Evolutionary conservation across 1,139 yeast species (phyloP).

Genomic region (Magnusiomyces tetraspermus): DNA sequence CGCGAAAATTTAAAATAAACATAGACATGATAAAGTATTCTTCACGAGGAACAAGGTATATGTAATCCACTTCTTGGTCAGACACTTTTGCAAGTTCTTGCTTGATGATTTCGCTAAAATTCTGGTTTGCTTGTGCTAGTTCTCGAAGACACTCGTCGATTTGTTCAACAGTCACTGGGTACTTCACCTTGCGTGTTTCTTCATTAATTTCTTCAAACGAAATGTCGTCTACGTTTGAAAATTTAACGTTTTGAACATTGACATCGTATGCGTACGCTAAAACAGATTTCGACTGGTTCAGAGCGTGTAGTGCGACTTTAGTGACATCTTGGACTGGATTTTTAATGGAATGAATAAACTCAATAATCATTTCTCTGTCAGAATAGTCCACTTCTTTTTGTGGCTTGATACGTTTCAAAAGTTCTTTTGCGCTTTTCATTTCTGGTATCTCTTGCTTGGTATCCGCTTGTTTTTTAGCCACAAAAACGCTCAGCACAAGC

Average conservation of each 20-base stretch:
- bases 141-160: conserved; percentile 27
- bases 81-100: conserved; percentile 18
- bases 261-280: conserved; percentile 39
- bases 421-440: neutral
- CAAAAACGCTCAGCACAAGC: conserved; percentile 35
- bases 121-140: conserved; percentile 29
- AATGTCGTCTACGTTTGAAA: neutral
- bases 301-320: conserved; percentile 28
- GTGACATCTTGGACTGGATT: conserved; percentile 32
- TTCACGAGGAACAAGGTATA: conserved; percentile 37
- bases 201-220: neutral
- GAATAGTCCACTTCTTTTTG: conserved; percentile 32
- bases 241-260: conserved; percentile 15
- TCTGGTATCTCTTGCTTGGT: neutral
- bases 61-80: conserved; percentile 9
- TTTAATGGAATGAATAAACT: conserved; percentile 29
- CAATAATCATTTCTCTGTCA: conserved; percentile 29
- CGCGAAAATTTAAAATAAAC: conserved; percentile 40
- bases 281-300: conserved; percentile 29
- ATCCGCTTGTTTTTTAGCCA: conserved; percentile 9
- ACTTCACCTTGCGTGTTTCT: neutral
- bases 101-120: conserved; percentile 28
- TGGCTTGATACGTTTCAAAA: conserved; percentile 17
- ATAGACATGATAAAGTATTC: conserved; percentile 43
- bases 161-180: conserved; percentile 19